phyloP scores from a whole-genome alignment of 202 grass and related monocot species.

The Setaria italica region DNA sequence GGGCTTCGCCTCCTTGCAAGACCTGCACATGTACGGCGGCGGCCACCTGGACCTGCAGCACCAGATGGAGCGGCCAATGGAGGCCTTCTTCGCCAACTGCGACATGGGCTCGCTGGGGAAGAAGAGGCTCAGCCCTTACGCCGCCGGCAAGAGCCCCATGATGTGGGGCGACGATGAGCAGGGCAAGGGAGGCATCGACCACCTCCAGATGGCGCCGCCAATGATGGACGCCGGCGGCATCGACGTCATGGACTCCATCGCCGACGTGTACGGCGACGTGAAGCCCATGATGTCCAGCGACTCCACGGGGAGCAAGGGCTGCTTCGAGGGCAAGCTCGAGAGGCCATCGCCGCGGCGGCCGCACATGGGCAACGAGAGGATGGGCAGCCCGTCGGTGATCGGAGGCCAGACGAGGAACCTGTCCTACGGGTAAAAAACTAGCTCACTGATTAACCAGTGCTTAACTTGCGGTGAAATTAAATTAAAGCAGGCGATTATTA shows the following conservation, averaged over 20 bases:
- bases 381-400: too few relatives aligned
- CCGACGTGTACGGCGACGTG: conserved; percentile 68
- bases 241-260: conserved; percentile 71
- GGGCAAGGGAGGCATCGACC: conserved; percentile 42
- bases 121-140: conserved; percentile 66
- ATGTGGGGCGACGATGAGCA: conserved; percentile 76
- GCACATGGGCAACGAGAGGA: conserved; percentile 53
- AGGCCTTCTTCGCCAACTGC: conserved; percentile 69
- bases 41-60: conserved; percentile 80
- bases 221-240: conserved; percentile 56
- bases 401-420: conserved; percentile 43
- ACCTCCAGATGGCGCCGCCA: conserved; percentile 67
- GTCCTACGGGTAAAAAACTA: conserved; percentile 71
- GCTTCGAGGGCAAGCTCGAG: conserved; percentile 65
- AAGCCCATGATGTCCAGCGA: conserved; percentile 77
- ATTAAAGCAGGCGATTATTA: conserved; percentile 36
- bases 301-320: conserved; percentile 58
- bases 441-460: conserved; percentile 13
- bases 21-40: conserved; percentile 73
- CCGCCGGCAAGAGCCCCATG: conserved; percentile 74
- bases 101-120: conserved; percentile 64
- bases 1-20: conserved; percentile 77
- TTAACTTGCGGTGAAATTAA: conserved; percentile 12
- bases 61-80: conserved; percentile 75
- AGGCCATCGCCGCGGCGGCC: conserved; percentile 69